Percentiles rank a stretch among this genome's conserved stretches.
phyloP scores from a whole-genome alignment of 768 basidiomycete species.

The Boletellus ananiceps region DNA sequence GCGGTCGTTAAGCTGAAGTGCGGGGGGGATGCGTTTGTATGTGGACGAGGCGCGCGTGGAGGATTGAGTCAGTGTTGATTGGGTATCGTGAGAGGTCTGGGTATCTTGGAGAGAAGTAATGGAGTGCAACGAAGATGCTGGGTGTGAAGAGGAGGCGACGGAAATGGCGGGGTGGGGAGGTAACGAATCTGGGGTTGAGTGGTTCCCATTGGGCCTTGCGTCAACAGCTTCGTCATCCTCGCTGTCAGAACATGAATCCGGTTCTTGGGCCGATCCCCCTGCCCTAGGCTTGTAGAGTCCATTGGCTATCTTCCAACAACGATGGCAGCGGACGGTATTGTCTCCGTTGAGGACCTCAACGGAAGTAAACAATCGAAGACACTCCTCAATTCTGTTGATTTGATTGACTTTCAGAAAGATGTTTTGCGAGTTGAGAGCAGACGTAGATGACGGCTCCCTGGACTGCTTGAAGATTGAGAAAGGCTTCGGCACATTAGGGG shows the following conservation, averaged over 20 bases:
- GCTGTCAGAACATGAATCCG: slow-evolving; percentile 31
- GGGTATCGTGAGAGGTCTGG: slow-evolving; percentile 25
- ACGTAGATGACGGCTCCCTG: slow-evolving; percentile 22
- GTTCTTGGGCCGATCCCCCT: slow-evolving; percentile 17
- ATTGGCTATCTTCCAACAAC: slow-evolving; percentile 91
- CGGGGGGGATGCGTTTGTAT: slow-evolving; percentile 24
- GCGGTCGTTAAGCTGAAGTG: slow-evolving; percentile 26
- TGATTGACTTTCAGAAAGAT: slow-evolving; percentile 27
- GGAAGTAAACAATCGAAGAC: slow-evolving; percentile 80
- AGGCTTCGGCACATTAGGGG: slow-evolving; percentile 38
- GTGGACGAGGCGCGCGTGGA: slow-evolving; percentile 5
- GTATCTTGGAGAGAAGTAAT: slow-evolving; percentile 37
- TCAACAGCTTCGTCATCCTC: slow-evolving; percentile 29
- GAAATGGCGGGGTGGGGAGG: slow-evolving; percentile 24
- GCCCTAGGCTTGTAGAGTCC: slow-evolving; percentile 45
- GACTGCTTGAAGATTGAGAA: slow-evolving; percentile 48
- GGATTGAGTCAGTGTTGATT: slow-evolving; percentile 9
- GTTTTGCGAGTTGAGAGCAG: slow-evolving; percentile 19
- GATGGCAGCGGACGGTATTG: slow-evolving; percentile 88
- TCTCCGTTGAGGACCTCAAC: slow-evolving; percentile 94
- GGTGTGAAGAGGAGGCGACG: not conserved
- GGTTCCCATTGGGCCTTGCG: slow-evolving; percentile 20
- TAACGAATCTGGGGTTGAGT: slow-evolving; percentile 15
- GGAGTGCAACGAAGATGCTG: slow-evolving; percentile 27
- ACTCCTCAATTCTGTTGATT: slow-evolving; percentile 52